Conservation (phyloP, 225 moss, liverwort and hornwort genomes). For the Antitrichia curtipendula region DNA sequence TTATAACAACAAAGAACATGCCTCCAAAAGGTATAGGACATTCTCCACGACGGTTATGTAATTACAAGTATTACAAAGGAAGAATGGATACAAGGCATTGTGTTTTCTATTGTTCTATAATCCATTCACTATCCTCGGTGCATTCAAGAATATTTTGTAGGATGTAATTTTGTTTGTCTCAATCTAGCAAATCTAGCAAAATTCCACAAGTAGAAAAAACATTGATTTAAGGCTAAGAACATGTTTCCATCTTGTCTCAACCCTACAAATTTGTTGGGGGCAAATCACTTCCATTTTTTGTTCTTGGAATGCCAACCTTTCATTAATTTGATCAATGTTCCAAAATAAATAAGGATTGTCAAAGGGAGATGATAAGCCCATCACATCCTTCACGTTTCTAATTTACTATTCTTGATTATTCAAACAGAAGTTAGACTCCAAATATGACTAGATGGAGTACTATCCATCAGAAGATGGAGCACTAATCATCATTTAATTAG, state of each 20-base stretch:
- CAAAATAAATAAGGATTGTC: neutral
- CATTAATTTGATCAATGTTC: accelerated
- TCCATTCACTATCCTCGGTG: accelerated
- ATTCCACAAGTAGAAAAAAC: accelerated
- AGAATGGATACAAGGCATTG: neutral
- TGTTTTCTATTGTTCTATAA: neutral
- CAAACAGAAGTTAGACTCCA: neutral
- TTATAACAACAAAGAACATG: too few relatives aligned
- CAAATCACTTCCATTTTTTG: neutral
- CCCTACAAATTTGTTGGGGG: neutral
- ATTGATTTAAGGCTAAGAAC: neutral
- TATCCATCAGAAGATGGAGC: neutral
- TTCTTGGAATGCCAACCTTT: neutral
- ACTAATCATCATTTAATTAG: neutral
- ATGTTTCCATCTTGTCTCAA: neutral
- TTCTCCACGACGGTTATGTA: accelerated
- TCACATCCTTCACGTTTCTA: accelerated
- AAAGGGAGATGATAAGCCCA: neutral
- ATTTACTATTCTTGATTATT: too few relatives aligned
- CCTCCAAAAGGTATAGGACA: accelerated
- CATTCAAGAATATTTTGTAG: neutral
- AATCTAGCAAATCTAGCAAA: too few relatives aligned
- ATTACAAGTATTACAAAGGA: neutral
- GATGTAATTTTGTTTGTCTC: neutral
- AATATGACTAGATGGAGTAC: neutral